Base-by-base conservation (phyloP, 1,139 yeast species). In the Debaryomycetaceae sp. region DNA sequence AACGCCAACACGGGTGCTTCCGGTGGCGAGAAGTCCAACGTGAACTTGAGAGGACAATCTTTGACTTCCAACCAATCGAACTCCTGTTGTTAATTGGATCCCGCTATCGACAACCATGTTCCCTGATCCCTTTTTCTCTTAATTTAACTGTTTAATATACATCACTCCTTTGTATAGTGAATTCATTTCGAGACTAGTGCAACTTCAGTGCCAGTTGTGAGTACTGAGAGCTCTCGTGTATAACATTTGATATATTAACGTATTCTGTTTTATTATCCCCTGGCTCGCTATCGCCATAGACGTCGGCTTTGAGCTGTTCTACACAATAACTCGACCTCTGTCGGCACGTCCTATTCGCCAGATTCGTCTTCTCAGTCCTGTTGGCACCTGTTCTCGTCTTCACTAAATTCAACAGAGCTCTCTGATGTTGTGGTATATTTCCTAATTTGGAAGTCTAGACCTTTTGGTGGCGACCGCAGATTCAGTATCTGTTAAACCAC, bases 1-100 rank as follows among this genome's bases (percentile, higher is more conserved):
- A 78, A 76, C 52, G 75, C 78, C 42, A 62, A 75, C 38, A 70
- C 72, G 42, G 72, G 75, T 38, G 54, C 56, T 45, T 59, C 60
- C 40, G 76, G 75, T 62, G 75, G 71, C 54, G 78, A 73, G 48
- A 87, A 85, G 70, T 79, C 88, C 45, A 80, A 83, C 57, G 95
- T 91, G 56, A 90, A 89, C 71, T 78, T 93, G 67, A 80, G 88
- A 62, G 97, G 98, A 51, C 93, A 90, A 67, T 83, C 93, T 44
- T 86, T 91, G 62, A 80, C 87, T 47, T 75, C 81, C 51, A 76
- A 78, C 55, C 81, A 78, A 60, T 69, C 82, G 49, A 77, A 78
- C 61, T 83, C 90, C 49, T 93, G 99, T 76, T 91, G 97, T 76
- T 85, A 74, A 58, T 36, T 24, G 35, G 24, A 24, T 11, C 20